phyloP scores from a whole-genome alignment of 164 flowering plant species.

The Liquidambar formosana region DNA sequence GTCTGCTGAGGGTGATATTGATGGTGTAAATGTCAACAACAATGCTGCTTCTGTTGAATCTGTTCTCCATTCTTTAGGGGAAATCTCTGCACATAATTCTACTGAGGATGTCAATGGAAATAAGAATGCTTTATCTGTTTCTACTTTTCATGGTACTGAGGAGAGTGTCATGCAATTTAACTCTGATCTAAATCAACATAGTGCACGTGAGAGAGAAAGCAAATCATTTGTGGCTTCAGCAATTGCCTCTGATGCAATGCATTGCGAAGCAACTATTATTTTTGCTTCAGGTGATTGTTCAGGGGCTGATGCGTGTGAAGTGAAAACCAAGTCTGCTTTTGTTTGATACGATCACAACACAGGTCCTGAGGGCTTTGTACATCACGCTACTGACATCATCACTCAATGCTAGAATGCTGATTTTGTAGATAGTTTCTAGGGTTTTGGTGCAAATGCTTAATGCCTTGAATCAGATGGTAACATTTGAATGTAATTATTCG shows the following conservation, averaged over 20 bases:
- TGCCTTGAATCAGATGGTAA: too few species aligned
- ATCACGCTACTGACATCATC: not conserved
- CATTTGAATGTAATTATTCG: not conserved
- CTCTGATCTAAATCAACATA: conserved; percentile 14
- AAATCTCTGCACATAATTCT: conserved; percentile 7
- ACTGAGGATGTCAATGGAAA: conserved; percentile 3
- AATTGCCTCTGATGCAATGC: conserved; percentile 12
- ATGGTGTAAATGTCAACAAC: conserved; percentile 4
- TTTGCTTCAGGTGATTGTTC: conserved; percentile 5
- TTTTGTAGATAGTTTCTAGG: not conserved
- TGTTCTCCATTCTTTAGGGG: conserved; percentile 3
- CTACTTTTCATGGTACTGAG: conserved; percentile 7
- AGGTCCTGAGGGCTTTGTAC: not conserved
- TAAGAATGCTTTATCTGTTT: conserved; percentile 10
- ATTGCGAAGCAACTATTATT: conserved; percentile 1
- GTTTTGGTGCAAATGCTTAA: too few species aligned
- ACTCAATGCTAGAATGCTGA: conserved; percentile 2
- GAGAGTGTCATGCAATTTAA: conserved; percentile 7
- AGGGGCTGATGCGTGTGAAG: conserved; percentile 7
- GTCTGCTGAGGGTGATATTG: not conserved
- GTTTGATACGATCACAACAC: not conserved
- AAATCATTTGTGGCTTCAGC: conserved; percentile 9
- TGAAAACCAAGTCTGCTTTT: not conserved
- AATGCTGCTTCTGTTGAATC: conserved; percentile 19
- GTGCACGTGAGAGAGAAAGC: conserved; percentile 5